Base-by-base conservation (phyloP, 345 rosid species). In the Clausena lansium region DNA sequence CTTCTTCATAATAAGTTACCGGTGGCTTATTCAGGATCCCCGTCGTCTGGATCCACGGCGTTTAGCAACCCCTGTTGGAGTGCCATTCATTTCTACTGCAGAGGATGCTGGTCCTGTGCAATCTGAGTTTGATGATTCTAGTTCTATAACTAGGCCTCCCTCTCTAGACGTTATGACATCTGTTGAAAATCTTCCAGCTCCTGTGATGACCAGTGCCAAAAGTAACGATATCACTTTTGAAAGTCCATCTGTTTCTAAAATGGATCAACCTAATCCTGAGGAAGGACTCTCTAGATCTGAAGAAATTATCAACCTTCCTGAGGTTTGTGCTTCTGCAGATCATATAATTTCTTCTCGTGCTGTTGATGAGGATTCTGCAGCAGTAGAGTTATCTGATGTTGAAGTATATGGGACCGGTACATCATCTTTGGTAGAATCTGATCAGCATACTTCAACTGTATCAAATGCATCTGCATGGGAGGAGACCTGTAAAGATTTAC, bases 41-140 rank as follows among this genome's bases (percentile, higher is more conserved):
- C 99, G 99, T 69, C 97, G 97, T 82, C 80, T 92, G 82, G 99
- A 96, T 86, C 99, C 99, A 47, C 91, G 99, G 62, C 91, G 92
- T 76, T 35, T 79, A 80, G 76, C 84, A 64, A 73, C 90, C 80
- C 67, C 91, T 39, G 80, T 69, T 81, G 97, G 84, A 83, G 76
- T 84, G 69, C 74, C 85, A 57, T 81, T 87, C 54, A 24, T 82
- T 27, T 84, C 89, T 71, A 65, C 78, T 77, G 67, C 76, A 64
- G 94, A 89, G 80, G 93, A 89, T 71, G 59, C 75, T 75, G 87
- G 83, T 78, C 45, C 86, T 57, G 64, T 82, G 55, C 80, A 81
- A 68, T 55, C 84, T 68, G 90, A 89, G 74, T 79, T 86, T 82
- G 95, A 92, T 73, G 82, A 71, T 77, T 88, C 88, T 81, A 52